phyloP scores from a whole-genome alignment of 225 moss, liverwort and hornwort genomes.

The Physcomitrium patens region DNA sequence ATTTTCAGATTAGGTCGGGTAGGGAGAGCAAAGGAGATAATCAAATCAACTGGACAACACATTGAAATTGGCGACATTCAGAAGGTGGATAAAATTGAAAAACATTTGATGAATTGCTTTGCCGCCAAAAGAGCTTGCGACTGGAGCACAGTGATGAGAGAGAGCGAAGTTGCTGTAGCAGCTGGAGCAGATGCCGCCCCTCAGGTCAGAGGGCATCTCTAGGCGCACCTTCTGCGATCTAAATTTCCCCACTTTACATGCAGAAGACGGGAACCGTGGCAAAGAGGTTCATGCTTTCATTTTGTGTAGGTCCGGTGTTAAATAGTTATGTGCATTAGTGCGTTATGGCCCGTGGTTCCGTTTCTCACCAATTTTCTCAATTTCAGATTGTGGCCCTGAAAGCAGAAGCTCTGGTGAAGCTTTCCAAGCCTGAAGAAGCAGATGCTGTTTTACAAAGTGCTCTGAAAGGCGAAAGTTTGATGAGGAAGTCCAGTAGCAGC shows the following conservation, averaged over 20 bases:
- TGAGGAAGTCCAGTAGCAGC: slow-evolving; percentile 54
- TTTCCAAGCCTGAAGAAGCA: slow-evolving; percentile 82
- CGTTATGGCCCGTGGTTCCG: slow-evolving; percentile 2
- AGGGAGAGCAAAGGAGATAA: slow-evolving; percentile 70
- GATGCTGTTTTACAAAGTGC: slow-evolving; percentile 55
- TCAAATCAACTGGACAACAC: slow-evolving; percentile 62
- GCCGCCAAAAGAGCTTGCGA: slow-evolving; percentile 64
- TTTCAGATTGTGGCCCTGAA: slow-evolving; percentile 81
- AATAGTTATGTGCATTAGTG: slow-evolving; percentile 7
- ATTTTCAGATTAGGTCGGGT: slow-evolving; percentile 84
- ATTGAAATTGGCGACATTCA: slow-evolving; percentile 72
- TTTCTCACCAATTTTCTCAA: slow-evolving; percentile 25
- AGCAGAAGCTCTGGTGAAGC: slow-evolving; percentile 85
- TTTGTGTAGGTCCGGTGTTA: not conserved
- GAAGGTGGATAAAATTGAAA: slow-evolving; percentile 71
- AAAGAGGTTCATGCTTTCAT: slow-evolving; percentile 3
- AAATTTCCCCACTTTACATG: too few species aligned
- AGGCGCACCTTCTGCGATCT: slow-evolving; percentile 22
- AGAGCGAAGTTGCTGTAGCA: slow-evolving; percentile 70
- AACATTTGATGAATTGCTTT: slow-evolving; percentile 63
- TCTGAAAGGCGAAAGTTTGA: slow-evolving; percentile 61
- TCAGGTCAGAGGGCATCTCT: slow-evolving; percentile 49
- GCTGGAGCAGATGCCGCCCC: slow-evolving; percentile 84
- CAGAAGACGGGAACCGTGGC: not conserved
- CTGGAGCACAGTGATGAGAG: slow-evolving; percentile 68